Conservation (phyloP, 2,329 filamentous ascomycete genomes). For the Fusarium sp. region DNA sequence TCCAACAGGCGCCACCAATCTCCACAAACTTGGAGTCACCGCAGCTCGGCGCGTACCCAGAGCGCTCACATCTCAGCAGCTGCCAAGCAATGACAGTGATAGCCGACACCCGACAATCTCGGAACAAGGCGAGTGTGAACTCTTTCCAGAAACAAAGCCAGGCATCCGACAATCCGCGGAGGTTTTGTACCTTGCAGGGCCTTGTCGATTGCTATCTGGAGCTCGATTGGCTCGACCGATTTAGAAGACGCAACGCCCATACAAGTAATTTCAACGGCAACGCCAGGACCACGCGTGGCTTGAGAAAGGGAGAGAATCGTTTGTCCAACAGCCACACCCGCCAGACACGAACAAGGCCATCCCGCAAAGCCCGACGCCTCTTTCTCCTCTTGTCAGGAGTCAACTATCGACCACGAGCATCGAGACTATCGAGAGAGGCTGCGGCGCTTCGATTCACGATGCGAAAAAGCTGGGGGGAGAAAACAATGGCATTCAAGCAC, state of each 20-base stretch:
- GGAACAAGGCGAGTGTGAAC: not conserved
- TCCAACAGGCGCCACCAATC: not conserved
- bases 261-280: not conserved
- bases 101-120: constrained; percentile 6
- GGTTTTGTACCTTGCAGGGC: not conserved
- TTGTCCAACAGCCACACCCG: not conserved
- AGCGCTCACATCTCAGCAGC: not conserved
- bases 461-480: no score
- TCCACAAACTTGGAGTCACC: not conserved
- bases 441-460: not conserved
- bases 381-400: no score
- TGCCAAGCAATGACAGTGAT: constrained; percentile 1
- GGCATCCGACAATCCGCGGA: not conserved
- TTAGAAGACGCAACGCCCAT: not conserved
- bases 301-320: not conserved
- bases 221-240: not conserved
- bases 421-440: no score
- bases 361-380: no score
- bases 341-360: not conserved
- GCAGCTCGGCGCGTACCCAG: not conserved
- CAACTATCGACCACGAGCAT: not conserved
- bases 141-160: not conserved
- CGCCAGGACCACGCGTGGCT: constrained; percentile 4
- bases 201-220: not conserved
- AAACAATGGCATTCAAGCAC: no score